Base-by-base conservation (phyloP, 495 filamentous ascomycete species). In the Chlorociboria aeruginascens region DNA sequence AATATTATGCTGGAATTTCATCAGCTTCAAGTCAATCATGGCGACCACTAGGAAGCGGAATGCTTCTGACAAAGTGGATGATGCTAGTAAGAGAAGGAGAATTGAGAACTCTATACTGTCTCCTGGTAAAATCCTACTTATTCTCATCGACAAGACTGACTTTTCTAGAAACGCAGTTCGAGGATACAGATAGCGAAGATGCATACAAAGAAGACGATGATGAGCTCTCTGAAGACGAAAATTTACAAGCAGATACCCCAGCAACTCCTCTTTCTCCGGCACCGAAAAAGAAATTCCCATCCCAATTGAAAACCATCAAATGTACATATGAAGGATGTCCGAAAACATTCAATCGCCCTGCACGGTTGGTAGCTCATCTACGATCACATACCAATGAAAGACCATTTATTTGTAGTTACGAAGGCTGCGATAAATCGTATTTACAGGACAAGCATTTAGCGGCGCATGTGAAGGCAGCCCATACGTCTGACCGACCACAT, bases 271-370 rank as follows among this genome's bases (percentile, higher is more conserved):
- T 73, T 48, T 78, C 76, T n/a, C 70, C 71, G 7, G 66, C 64
- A 30, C 76, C 70, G n/a, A 61, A 66, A 47, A 25, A 25, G 20
- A 76, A 69, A 52, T 74, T 72, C 56, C 82, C 82, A 31, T 85
- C 81, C 3, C 77, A 86, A 48, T 68, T 77, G 42, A 92, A 90
- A 66, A 86, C 74, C 16, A 78, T 82, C 55, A 64, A 61, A 35
- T 95, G 89, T 64, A 72, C 77, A 3, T 76, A 75, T 53, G 71
- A 78, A 13, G 77, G 72, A 33, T 95, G 89, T 59, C 60, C 63
- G 20, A 89, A 88, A 64, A 76, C 80, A n/a, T 95, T 89, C 75
- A 90, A 92, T 62, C 79, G 89, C 1, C 87, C 85, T 2, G 79
- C 76, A n/a, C 76, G 84, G 32, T 73, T 95, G 2, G 69, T 78